Evolutionary conservation across 164 flowering plant species (phyloP), one percentile per base, ranked within the genome.

Genomic region (Magnolia kwangsiensis): DNA sequence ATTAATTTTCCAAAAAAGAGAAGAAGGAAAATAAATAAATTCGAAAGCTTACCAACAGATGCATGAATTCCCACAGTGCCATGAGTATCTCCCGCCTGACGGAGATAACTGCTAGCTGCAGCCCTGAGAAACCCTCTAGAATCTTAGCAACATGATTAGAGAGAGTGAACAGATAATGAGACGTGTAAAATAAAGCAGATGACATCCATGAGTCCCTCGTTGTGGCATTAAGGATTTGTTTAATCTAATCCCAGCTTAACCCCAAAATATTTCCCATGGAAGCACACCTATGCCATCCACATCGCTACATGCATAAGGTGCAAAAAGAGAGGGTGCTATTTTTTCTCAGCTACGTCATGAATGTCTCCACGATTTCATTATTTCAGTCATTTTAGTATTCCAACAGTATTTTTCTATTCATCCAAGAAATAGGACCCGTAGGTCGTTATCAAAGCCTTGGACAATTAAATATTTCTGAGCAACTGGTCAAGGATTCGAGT

Each of bases 101-200:
- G 82, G 73, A 96, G 92, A 80, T 96, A 92, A 74, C 80, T 81
- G 80, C 98, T 91, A 23, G 98, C 99, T 29, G 84, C 93, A 73
- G 64, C 85, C 89, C 99, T 96, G 91, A 67, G 55, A 79, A 69
- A 67, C 49, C 24, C 3, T 70, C 51, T 24, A 73, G 61, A 27
- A 67, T 45, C 10, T 72, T 8, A 67, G 78, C 74, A 49, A 58
- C 10, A 71, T 55, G 23, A 37, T 14, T 7, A 50, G 8, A 21
- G 13, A 66, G 9, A 29, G 18, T 27, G 71, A 31, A 68, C 24
- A 31, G 61, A 55, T 55, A 55, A 13, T 55, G 16, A 3, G 6
- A 37, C 13, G 61, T 55, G 13, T 55, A 31, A 65, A 66, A 69
- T 3, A 27, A 18, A 50, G 64, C 59, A 14, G 49, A 29, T 65